Percentiles rank a stretch among this genome's conserved stretches.
Evolutionary conservation across 2,329 filamentous ascomycete genomes (phyloP).

Genomic region (Colletotrichum falcatum): DNA sequence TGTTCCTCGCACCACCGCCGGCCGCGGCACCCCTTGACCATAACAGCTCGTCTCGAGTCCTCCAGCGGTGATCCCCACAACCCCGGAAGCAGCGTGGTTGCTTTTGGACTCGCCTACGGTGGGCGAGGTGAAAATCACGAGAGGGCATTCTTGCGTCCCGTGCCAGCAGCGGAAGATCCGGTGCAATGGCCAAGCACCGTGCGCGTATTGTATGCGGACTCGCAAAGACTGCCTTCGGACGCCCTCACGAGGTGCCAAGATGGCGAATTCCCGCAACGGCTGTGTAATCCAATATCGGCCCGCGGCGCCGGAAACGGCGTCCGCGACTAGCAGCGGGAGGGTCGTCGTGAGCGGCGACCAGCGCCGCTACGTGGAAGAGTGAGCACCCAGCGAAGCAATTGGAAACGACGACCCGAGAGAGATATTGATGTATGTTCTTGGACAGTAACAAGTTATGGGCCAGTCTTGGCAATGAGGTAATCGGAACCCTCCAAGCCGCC

Average conservation of each 20-base stretch:
- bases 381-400: background rate
- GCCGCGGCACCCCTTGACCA: background rate
- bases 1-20: background rate
- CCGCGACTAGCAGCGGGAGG: background rate
- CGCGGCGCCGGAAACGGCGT: background rate
- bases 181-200: conserved; percentile 69
- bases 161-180: conserved; percentile 73
- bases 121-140: conserved; percentile 15
- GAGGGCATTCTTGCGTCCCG: conserved; percentile 58
- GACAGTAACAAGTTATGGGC: conserved; percentile 28
- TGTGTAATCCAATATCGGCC: background rate
- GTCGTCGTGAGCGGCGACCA: conserved; percentile 9
- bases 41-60: background rate
- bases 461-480: conserved; percentile 20
- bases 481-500: background rate
- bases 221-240: conserved; percentile 35
- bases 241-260: background rate
- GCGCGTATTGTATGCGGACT: conserved; percentile 70
- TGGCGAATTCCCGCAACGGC: background rate
- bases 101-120: background rate
- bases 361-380: conserved; percentile 31
- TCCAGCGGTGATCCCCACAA: too few species aligned
- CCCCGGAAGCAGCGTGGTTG: too few species aligned
- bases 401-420: background rate
- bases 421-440: background rate